Conservation (phyloP, 257 asterid species). For the Solanum clarkiae region DNA sequence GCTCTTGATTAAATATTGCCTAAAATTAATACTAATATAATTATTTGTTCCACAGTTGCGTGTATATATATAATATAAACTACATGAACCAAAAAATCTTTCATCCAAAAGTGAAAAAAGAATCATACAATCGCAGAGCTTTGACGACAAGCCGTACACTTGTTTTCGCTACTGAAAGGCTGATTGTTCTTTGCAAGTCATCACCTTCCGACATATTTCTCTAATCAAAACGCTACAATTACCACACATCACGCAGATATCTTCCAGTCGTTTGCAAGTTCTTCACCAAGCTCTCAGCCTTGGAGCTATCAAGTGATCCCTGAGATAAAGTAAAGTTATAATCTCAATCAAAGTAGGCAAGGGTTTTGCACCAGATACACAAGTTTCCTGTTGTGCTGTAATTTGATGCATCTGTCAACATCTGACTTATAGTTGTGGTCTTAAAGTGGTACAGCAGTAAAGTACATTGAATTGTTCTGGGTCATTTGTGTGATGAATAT, state of each 20-base stretch:
- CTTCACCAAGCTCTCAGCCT: slow-evolving; percentile 76
- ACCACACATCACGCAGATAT: slow-evolving; percentile 85
- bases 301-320: slow-evolving; percentile 66
- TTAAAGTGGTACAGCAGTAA: not conserved
- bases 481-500: not conserved
- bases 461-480: not conserved
- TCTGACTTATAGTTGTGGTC: not conserved
- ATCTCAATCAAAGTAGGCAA: not conserved
- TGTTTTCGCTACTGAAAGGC: not conserved
- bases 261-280: slow-evolving; percentile 69
- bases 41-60: not conserved
- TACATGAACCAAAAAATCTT: slow-evolving; percentile 14
- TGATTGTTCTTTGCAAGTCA: not conserved
- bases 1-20: not conserved
- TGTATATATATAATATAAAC: not conserved
- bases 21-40: slow-evolving; percentile 1
- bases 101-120: not conserved
- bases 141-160: not conserved
- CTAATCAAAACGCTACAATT: not conserved
- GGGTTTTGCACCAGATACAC: not conserved
- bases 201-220: not conserved
- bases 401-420: not conserved
- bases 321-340: slow-evolving; percentile 6
- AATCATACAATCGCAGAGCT: not conserved
- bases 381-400: not conserved